Evolutionary conservation across 768 basidiomycete species (phyloP), one percentile per base, ranked within the genome.

Genomic region (Xerocomus potaroensis): DNA sequence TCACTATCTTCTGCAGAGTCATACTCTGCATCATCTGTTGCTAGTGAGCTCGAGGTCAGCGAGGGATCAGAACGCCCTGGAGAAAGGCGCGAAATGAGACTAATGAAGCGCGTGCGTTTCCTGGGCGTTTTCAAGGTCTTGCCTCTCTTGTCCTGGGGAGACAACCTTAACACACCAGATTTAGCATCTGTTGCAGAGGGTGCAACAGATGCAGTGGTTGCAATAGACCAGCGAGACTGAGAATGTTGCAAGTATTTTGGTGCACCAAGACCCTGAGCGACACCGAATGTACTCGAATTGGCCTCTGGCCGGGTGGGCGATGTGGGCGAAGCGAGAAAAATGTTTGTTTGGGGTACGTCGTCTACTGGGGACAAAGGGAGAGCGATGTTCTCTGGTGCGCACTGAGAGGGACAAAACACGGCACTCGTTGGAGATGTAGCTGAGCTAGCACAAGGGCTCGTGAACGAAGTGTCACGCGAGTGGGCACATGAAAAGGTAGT

Each of bases 31-130:
- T 54, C 50, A 4, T 44, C 49, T 5, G 16, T 35, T 0, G 54
- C 29, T 8, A 22, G 49, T 5, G 49, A 49, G 2, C 38, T 38
- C 7, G 49, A 46, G 0, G 47, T 18, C 5, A 59, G 41, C 3
- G 58, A 41, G 4, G 38, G 6, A 4, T 67, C 64, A 12, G 18
- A 29, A n/a, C 66, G 65, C 21, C 63, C 52, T 0, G 64, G 65
- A 1, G 65, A 67, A 3, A 65, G 22, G 4, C 61, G 64, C 0
- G 64, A 66, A 8, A 65, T 64, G 33, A 65, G 59, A 36, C 56
- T 64, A 29, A 67, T 61, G 42, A 65, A 65, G 10, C 66, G 66
- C 0, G 61, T n/a, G 6, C 64, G 64, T 35, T 66, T 68, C 35
- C 51, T 59, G 10, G 64, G 63, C 0, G 57, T 54, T 42, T 66